Evolutionary conservation across 2,329 filamentous ascomycete genomes (phyloP).

Genomic region (Xylariaceae sp.): DNA sequence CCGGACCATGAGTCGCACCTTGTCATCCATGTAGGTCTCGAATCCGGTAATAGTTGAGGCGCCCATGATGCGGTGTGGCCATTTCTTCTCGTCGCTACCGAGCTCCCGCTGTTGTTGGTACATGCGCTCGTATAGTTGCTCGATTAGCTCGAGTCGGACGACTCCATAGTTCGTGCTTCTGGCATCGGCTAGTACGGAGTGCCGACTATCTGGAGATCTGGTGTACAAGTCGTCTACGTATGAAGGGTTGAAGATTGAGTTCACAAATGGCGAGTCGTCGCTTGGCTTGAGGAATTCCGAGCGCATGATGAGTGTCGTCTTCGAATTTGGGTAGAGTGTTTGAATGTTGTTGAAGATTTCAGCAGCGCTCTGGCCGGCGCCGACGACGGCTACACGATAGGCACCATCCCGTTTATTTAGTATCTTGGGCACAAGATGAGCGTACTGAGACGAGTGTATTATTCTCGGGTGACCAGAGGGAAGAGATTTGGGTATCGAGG

Average conservation of each 20-base stretch:
- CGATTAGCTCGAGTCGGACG: conserved; percentile 84
- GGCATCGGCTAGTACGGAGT: conserved; percentile 60
- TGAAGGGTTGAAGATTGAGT: conserved; percentile 91
- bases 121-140: conserved; percentile 80
- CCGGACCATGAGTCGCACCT: conserved; percentile 58
- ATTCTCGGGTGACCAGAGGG: conserved; percentile 68
- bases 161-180: conserved; percentile 92
- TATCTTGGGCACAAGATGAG: conserved; percentile 57
- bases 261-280: conserved; percentile 95
- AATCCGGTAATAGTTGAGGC: conserved; percentile 63
- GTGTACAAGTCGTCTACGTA: conserved; percentile 74
- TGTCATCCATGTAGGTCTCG: conserved; percentile 47
- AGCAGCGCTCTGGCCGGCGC: conserved; percentile 86
- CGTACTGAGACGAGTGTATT: conserved; percentile 86
- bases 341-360: conserved; percentile 94
- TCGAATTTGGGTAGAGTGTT: conserved; percentile 73
- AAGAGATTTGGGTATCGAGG: conserved; percentile 66
- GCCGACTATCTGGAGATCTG: conserved; percentile 60
- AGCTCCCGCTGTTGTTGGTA: conserved; percentile 78
- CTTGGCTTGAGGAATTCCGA: conserved; percentile 81
- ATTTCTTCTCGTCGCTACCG: conserved; percentile 63
- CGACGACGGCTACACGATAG: conserved; percentile 79
- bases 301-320: conserved; percentile 75
- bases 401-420: conserved; percentile 51
- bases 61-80: conserved; percentile 78